These are phyloP conservation scores for Fragilaria radians DNA, from an alignment of 108 stramenopile species.

Conservation along the genomic window DNA sequence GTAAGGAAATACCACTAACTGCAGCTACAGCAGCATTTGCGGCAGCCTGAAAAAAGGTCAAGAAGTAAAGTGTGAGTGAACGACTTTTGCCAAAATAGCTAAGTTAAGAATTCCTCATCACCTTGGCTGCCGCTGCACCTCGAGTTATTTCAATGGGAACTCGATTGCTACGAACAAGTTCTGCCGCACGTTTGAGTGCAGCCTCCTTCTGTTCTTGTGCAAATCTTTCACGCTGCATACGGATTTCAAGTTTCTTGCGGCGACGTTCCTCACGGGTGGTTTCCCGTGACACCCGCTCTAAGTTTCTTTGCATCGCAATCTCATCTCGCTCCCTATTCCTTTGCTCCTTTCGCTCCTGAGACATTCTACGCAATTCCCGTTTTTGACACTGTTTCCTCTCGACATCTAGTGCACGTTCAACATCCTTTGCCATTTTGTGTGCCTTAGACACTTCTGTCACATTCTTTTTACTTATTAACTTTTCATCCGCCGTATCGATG, in stretches of 20 bases:
- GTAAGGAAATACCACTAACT: not conserved
- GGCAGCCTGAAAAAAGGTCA: not conserved
- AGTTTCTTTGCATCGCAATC: constrained; percentile 33
- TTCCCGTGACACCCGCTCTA: constrained; percentile 50
- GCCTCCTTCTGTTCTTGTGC: constrained; percentile 67
- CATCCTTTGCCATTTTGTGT: constrained; percentile 41
- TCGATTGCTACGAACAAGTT: constrained; percentile 59
- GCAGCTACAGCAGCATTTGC: constrained; percentile 9
- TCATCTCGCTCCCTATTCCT: constrained; percentile 56
- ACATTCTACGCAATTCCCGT: constrained; percentile 43
- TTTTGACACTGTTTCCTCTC: constrained; percentile 37
- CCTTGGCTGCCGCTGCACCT: constrained; percentile 20
- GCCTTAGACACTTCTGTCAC: constrained; percentile 32
- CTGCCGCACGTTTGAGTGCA: constrained; percentile 60
- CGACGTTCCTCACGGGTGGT: constrained; percentile 53
- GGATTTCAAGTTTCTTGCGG: constrained; percentile 42
- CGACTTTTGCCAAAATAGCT: too few species aligned
- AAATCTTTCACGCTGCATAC: constrained; percentile 53
- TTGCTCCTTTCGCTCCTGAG: constrained; percentile 40
- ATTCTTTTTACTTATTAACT: constrained; percentile 23
- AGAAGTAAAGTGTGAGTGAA: too few species aligned
- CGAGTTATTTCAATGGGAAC: constrained; percentile 73
- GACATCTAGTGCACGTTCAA: constrained; percentile 38
- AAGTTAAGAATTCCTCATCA: too few species aligned
- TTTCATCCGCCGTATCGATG: constrained; percentile 9